Evolutionary conservation across 1,284 basidiomycete genomes (phyloP), one percentile per base, ranked within the genome.

Genomic region (Malassezia nana): DNA sequence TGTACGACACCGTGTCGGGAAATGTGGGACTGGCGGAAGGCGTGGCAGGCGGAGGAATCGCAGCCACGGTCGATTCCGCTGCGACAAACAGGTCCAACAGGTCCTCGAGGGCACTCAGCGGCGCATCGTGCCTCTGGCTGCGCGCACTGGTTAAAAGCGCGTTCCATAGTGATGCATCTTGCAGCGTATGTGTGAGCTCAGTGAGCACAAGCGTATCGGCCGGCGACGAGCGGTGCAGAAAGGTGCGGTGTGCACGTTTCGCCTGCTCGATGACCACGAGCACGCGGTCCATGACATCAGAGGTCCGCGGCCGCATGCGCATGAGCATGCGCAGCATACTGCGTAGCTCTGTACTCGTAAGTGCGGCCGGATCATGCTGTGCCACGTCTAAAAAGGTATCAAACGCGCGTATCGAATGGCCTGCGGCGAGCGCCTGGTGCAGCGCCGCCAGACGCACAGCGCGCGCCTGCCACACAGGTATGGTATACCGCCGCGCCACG

Each of bases 151-250:
- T 30, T 3, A 56, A 32, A 12, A 51, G 32, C 6, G 41, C 16
- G 25, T 56, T 56, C 54, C 54, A 56, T 6, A 56, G 8, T 12
- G 33, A 56, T 7, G 54, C 54, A 24, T 51, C 49, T 10, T 28
- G 43, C 15, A 56, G 30, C 12, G 51, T 33, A 15, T 32, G 30
- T 7, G 30, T 33, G 13, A 46, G 38, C 39, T 56, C 54, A 4
- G 32, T 18, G 16, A 24, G 32, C 24, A 56, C 43, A 18, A 56
- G 50, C 25, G 15, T 15, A 22, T 56, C 48, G 29, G n/a, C 24
- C 9, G 46, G 42, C 28, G 33, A 29, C 16, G 46, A 18, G 18
- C 38, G 25, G 10, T 47, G 39, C 22, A 45, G 25, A 41, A 42
- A 45, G 30, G 24, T 20, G 16, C 32, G 46, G 24, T 41, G 45